Percentiles rank a stretch among this genome's conserved stretches.
Evolutionary conservation across 2,329 filamentous ascomycete genomes (phyloP).

Genomic region (Neoascochyta sp.): DNA sequence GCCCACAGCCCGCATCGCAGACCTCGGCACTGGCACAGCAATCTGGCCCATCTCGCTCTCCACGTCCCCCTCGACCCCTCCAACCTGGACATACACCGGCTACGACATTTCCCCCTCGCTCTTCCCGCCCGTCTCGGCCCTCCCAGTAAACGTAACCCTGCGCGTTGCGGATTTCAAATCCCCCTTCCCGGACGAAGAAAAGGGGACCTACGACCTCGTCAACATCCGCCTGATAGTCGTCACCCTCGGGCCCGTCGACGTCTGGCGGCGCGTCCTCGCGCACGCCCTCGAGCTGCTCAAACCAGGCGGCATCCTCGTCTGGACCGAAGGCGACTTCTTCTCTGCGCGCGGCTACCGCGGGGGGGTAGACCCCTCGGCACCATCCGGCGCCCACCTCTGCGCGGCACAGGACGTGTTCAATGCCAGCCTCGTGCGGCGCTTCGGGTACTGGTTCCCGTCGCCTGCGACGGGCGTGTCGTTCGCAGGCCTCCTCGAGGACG

Average conservation of each 20-base stretch:
- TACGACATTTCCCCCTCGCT: constrained; percentile 28
- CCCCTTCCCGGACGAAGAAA: constrained; percentile 22
- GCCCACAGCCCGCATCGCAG: constrained; percentile 24
- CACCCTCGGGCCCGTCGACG: constrained; percentile 17
- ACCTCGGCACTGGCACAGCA: constrained; percentile 30
- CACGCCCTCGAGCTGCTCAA: constrained; percentile 28
- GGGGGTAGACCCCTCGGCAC: constrained; percentile 4
- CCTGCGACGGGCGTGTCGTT: no score
- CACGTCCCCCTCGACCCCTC: constrained; percentile 12
- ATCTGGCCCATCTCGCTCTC: constrained; percentile 29
- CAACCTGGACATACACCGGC: constrained; percentile 23
- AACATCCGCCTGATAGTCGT: constrained; percentile 31
- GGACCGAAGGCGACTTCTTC: constrained; percentile 32
- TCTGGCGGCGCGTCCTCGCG: constrained; percentile 20
- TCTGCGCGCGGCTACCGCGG: constrained; percentile 22
- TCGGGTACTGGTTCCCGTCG: constrained; percentile 25
- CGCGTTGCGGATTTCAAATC: constrained; percentile 24
- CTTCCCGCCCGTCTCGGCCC: constrained; percentile 13
- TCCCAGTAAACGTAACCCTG: constrained; percentile 23
- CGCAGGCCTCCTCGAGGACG: constrained; percentile 12
- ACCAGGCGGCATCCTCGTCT: constrained; percentile 25
- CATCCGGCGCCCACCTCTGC: constrained; percentile 19
- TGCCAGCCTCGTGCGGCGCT: constrained; percentile 15
- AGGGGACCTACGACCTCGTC: constrained; percentile 28
- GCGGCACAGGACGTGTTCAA: constrained; percentile 20